Conservation (phyloP, 768 basidiomycete species). For the Lactifluus subvellereus region DNA sequence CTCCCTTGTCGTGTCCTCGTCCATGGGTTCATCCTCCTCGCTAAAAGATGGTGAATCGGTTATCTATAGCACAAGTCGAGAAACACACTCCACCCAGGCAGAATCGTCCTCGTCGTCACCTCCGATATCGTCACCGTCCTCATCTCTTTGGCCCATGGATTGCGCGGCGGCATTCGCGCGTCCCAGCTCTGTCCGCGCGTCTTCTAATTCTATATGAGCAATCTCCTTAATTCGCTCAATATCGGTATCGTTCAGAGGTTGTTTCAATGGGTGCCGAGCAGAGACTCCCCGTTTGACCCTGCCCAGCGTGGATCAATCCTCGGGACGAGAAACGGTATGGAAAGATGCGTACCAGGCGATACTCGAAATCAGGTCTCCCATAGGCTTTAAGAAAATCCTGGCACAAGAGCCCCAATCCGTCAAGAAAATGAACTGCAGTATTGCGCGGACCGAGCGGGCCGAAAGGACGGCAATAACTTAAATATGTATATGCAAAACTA, state of each 20-base stretch:
- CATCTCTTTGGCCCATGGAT: constrained; percentile 61
- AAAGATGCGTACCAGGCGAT: constrained; percentile 5
- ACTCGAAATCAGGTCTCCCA: constrained; percentile 19
- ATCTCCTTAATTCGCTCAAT: constrained; percentile 84
- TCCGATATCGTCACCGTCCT: constrained; percentile 55
- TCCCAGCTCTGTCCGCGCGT: constrained; percentile 81
- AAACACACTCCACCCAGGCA: constrained; percentile 86
- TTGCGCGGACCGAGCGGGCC: not conserved
- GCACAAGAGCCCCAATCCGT: not conserved
- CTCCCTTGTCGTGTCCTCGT: constrained; percentile 39
- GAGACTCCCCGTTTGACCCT: constrained; percentile 82
- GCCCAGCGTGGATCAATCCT: constrained; percentile 10
- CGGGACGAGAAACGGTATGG: not conserved
- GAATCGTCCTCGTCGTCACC: constrained; percentile 43
- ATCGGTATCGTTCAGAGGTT: constrained; percentile 86
- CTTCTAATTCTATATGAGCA: constrained; percentile 82
- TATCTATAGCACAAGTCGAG: constrained; percentile 18
- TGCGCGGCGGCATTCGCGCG: constrained; percentile 71
- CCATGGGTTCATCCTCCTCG: constrained; percentile 58
- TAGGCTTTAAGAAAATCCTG: not conserved
- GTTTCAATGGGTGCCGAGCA: constrained; percentile 71
- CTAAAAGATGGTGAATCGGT: constrained; percentile 35
- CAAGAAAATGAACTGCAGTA: not conserved
- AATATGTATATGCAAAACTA: too few species aligned
- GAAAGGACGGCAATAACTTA: not conserved